Conservation (phyloP, 441 rosid species). For the Dalechampia spathulata region DNA sequence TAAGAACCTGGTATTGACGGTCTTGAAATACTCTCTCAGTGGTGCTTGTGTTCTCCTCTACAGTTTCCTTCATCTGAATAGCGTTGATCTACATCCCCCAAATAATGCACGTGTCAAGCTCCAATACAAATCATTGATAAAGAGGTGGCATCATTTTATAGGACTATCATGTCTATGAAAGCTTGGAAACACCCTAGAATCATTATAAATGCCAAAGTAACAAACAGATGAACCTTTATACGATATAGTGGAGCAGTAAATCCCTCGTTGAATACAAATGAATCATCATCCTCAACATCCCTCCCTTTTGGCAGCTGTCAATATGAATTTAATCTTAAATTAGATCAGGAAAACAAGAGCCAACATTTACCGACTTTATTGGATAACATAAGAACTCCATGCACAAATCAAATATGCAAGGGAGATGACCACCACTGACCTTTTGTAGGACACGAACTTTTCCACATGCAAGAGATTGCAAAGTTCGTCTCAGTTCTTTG, state of each 20-base stretch:
- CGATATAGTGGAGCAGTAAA: conserved; percentile 86
- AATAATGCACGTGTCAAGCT: not conserved
- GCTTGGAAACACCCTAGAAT: not conserved
- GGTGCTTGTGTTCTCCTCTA: conserved; percentile 96
- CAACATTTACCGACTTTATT: conserved; percentile 1
- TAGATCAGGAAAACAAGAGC: not conserved
- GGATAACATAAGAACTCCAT: not conserved
- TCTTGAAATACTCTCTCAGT: conserved; percentile 98
- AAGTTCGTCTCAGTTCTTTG: conserved; percentile 89
- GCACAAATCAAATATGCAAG: not conserved
- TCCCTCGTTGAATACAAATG: conserved; percentile 73
- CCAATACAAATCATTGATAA: not conserved
- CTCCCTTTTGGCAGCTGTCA: conserved; percentile 86
- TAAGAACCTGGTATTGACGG: conserved; percentile 91
- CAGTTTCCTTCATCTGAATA: conserved; percentile 99
- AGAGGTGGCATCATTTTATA: too few species aligned
- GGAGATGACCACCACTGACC: conserved; percentile 31
- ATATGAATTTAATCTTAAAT: conserved; percentile 8
- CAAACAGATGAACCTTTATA: conserved; percentile 50
- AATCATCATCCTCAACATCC: conserved; percentile 91
- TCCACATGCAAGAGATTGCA: conserved; percentile 99
- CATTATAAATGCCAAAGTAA: not conserved
- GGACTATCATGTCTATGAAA: not conserved
- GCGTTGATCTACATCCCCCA: conserved; percentile 70
- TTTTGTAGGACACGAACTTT: conserved; percentile 91